Evolutionary conservation across 306 rosid species (phyloP), one percentile per base, ranked within the genome.

Genomic region (Cicer arietinum): DNA sequence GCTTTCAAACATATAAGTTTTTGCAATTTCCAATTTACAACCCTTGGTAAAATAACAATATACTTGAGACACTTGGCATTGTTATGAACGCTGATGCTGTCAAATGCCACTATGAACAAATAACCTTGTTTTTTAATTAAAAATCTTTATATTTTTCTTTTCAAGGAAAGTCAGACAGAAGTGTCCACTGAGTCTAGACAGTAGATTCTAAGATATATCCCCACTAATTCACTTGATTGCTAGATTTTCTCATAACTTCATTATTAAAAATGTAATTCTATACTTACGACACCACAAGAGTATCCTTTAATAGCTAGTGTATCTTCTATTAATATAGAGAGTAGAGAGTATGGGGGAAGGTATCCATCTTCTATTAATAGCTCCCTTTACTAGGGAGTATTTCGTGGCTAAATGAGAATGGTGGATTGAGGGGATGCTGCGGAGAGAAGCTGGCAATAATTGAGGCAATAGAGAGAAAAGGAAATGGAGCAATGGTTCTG

Each of bases 141-240:
- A 66, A 53, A 66, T 52, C 12, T 52, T 62, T 47, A 17, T 30
- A 2, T 14, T 58, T 45, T 84, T 10, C 1, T 67, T 64, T 50
- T 6, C 54, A 51, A 54, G 39, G 77, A 25, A 69, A 62, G 72
- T 53, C 10, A 16, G 35, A 1, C 43, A 71, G 52, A 62, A 44
- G 17, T 76, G 50, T 35, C 22, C 16, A 39, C 37, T 8, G 14
- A 41, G 44, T 67, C 7, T 68, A 76, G 35, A 30, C 35, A 30
- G 35, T 30, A 30, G 59, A 67, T 72, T 74, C 74, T 42, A 69
- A 52, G 7, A 39, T 68, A 1, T 40, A 30, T 20, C 42, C 44
- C 61, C 47, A 43, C 41, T 50, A 69, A 43, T 69, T 79, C 18
- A 75, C 25, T 5, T 57, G 62, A 46, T 47, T 37, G 25, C 44